A percentile compares a stretch with the other conserved stretches of the same genome.
These are phyloP conservation scores for Fomitopsis pulvina DNA, from an alignment of 768 basidiomycete species.

Conservation along the genomic window DNA sequence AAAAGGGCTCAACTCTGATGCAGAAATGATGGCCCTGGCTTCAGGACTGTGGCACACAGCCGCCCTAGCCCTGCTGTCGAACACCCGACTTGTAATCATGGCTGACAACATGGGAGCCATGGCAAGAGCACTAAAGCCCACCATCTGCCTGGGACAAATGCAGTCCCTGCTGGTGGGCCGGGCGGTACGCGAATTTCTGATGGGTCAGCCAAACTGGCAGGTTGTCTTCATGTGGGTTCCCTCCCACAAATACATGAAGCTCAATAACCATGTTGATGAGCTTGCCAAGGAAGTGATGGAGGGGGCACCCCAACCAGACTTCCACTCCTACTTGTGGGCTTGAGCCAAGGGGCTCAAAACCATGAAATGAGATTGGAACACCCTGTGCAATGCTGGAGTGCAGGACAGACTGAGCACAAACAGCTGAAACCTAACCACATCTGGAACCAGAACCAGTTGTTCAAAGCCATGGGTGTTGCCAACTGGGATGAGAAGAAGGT, in stretches of 20 bases:
- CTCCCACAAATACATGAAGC: neutral
- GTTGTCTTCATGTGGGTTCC: neutral
- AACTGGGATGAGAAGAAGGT: no score
- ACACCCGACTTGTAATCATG: neutral
- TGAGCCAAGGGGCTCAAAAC: neutral
- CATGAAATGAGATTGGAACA: neutral
- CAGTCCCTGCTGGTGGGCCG: no score
- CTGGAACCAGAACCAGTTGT: neutral
- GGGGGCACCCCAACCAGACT: neutral
- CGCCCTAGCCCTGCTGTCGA: neutral
- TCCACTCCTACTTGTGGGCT: neutral
- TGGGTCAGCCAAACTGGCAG: neutral
- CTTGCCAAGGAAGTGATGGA: neutral
- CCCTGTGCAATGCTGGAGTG: neutral
- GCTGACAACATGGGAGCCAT: no score
- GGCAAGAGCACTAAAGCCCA: no score
- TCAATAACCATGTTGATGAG: neutral
- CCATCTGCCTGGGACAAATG: no score
- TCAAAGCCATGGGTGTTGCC: no score
- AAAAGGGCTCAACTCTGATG: no score
- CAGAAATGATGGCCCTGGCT: neutral
- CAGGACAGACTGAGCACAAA: neutral
- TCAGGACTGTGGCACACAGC: neutral
- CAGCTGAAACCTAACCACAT: neutral
- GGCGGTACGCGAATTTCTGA: neutral